phyloP scores from a whole-genome alignment of 768 basidiomycete genomes.

The Lentinula sp. region DNA sequence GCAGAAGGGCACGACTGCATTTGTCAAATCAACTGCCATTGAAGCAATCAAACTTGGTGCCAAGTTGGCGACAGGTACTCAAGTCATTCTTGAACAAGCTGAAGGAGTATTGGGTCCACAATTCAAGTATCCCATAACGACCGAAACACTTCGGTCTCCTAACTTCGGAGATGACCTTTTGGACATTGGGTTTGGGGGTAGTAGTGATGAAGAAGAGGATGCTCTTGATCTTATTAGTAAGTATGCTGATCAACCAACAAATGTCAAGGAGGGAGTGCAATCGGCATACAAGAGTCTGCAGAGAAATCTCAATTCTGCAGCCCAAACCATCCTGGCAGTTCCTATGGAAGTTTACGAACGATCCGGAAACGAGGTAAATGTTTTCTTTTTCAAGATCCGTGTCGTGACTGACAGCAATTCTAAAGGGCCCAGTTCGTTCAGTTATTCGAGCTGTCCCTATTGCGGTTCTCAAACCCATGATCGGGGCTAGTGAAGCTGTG shows the following conservation, averaged over 20 bases:
- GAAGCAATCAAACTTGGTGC: slow-evolving; percentile 96
- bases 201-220: slow-evolving; percentile 24
- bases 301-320: slow-evolving; percentile 85
- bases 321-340: slow-evolving; percentile 96
- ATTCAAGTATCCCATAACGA: slow-evolving; percentile 57
- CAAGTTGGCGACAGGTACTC: slow-evolving; percentile 91
- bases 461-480: slow-evolving; percentile 96
- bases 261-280: slow-evolving; percentile 82
- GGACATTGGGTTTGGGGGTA: slow-evolving; percentile 5
- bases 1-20: slow-evolving; percentile 90
- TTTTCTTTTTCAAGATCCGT: not conserved
- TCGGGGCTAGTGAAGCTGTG: slow-evolving; percentile 94
- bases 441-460: slow-evolving; percentile 97
- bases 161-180: slow-evolving; percentile 11
- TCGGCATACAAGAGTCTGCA: slow-evolving; percentile 87
- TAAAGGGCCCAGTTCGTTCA: slow-evolving; percentile 75
- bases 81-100: slow-evolving; percentile 94
- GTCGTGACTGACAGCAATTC: slow-evolving; percentile 6
- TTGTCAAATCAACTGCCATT: slow-evolving; percentile 90
- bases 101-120: slow-evolving; percentile 85
- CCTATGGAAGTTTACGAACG: slow-evolving; percentile 99
- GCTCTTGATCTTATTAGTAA: slow-evolving; percentile 62
- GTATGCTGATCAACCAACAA: slow-evolving; percentile 87
- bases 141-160: slow-evolving; percentile 56
- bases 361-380: slow-evolving; percentile 79